phyloP scores from a whole-genome alignment of 2,329 filamentous ascomycete genomes.

The Hypoxylon sp. region DNA sequence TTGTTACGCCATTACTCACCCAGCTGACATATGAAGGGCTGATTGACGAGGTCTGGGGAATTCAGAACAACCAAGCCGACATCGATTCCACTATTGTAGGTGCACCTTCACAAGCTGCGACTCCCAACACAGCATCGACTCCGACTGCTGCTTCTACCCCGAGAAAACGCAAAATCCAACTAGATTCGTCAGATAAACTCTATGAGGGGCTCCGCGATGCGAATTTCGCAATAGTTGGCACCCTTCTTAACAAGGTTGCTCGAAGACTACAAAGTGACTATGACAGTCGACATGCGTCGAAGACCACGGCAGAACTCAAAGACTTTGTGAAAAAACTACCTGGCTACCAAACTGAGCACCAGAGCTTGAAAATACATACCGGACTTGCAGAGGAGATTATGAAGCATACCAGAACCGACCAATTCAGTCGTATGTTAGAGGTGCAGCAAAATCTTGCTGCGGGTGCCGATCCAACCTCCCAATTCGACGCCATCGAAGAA shows the following conservation, averaged over 20 bases:
- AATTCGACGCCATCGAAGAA: constrained; percentile 92
- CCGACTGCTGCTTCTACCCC: constrained; percentile 67
- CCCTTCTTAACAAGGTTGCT: constrained; percentile 88
- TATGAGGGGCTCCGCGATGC: constrained; percentile 89
- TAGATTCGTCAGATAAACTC: constrained; percentile 90
- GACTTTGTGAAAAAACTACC: constrained; percentile 96
- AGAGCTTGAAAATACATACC: constrained; percentile 91
- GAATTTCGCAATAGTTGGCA: constrained; percentile 95
- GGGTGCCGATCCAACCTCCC: constrained; percentile 86
- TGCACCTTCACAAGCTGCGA: constrained; percentile 68
- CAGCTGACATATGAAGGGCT: constrained; percentile 97
- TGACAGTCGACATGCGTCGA: constrained; percentile 85
- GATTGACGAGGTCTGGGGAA: constrained; percentile 92
- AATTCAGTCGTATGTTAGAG: constrained; percentile 88
- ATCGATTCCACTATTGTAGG: constrained; percentile 92
- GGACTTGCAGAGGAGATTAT: constrained; percentile 95
- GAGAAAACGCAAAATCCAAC: constrained; percentile 85
- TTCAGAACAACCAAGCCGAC: constrained; percentile 92
- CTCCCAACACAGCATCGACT: constrained; percentile 65
- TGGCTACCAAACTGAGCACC: constrained; percentile 91
- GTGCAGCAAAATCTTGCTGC: constrained; percentile 96
- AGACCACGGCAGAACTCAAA: constrained; percentile 89
- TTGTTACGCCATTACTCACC: constrained; percentile 89
- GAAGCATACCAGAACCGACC: constrained; percentile 88
- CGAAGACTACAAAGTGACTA: constrained; percentile 87